Conservation (phyloP, 805 yeast genomes). For the Kazachstania kunashirensis region DNA sequence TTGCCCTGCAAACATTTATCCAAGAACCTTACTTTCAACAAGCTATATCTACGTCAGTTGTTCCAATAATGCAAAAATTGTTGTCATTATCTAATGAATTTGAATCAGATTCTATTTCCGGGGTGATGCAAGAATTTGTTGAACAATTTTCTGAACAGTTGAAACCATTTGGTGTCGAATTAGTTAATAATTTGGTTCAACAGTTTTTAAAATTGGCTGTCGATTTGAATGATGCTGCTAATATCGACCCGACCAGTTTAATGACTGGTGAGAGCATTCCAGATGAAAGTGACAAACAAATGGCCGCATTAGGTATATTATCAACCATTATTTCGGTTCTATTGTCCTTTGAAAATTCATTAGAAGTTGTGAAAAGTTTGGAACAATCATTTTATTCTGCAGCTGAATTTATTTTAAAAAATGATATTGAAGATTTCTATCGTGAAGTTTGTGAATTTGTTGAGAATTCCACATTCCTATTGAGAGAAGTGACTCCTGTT, state of each 20-base stretch:
- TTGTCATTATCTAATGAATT: constrained; percentile 66
- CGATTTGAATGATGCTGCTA: constrained; percentile 57
- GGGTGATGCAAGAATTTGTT: constrained; percentile 92
- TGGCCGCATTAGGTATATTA: constrained; percentile 74
- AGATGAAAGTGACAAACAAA: constrained; percentile 55
- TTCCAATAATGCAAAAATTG: constrained; percentile 74
- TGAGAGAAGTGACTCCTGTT: constrained; percentile 50
- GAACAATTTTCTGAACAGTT: constrained; percentile 79
- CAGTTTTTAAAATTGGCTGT: constrained; percentile 65
- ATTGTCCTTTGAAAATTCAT: constrained; percentile 72
- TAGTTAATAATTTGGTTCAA: constrained; percentile 51
- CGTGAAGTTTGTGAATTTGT: constrained; percentile 71
- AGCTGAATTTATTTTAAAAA: constrained; percentile 53
- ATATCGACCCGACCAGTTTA: constrained; percentile 34
- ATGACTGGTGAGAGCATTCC: constrained; percentile 30
- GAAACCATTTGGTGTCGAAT: constrained; percentile 80
- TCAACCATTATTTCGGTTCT: constrained; percentile 77
- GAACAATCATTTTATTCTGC: constrained; percentile 64
- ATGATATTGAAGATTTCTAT: constrained; percentile 62
- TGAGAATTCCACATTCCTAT: constrained; percentile 53
- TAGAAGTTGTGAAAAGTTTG: constrained; percentile 50
- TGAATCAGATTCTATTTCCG: constrained; percentile 79
- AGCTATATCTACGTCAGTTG: constrained; percentile 56
- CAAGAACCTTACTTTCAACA: constrained; percentile 55
- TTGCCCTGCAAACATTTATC: constrained; percentile 75